Conservation (phyloP, 768 basidiomycete genomes). For the Strobilomyces echinocephalus region DNA sequence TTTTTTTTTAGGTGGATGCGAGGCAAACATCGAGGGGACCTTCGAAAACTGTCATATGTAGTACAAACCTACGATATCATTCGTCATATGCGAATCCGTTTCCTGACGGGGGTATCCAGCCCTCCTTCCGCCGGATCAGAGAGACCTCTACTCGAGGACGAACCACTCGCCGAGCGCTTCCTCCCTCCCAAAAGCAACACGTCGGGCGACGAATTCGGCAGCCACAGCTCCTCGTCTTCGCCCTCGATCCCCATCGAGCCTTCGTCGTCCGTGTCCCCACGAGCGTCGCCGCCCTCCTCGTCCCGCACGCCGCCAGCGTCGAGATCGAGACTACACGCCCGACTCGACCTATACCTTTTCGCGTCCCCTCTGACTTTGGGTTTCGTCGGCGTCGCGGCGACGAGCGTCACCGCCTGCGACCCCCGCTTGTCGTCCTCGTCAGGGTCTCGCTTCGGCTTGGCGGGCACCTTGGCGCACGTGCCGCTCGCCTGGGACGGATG, state of each 20-base stretch:
- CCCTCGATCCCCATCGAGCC: conserved; percentile 5
- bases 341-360: conserved; percentile 5
- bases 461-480: conserved; percentile 12
- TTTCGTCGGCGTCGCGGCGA: conserved; percentile 54
- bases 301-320: neutral
- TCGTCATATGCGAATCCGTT: conserved; percentile 19
- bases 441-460: conserved; percentile 8
- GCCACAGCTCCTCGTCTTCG: conserved; percentile 38
- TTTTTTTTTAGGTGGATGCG: too few species aligned
- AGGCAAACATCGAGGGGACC: neutral
- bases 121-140: conserved; percentile 14
- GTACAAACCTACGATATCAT: conserved; percentile 1
- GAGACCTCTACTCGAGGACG: conserved; percentile 22
- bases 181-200: conserved; percentile 30
- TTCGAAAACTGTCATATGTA: neutral
- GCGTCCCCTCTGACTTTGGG: conserved; percentile 15
- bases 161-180: conserved; percentile 25
- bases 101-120: conserved; percentile 23
- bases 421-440: conserved; percentile 3
- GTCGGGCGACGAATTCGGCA: conserved; percentile 41
- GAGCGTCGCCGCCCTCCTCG: neutral
- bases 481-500: conserved; percentile 10
- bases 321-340: conserved; percentile 2
- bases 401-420: conserved; percentile 34
- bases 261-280: conserved; percentile 6